Evolutionary conservation across 2,329 filamentous ascomycete species (phyloP).

Genomic region (Alternaria sp.): DNA sequence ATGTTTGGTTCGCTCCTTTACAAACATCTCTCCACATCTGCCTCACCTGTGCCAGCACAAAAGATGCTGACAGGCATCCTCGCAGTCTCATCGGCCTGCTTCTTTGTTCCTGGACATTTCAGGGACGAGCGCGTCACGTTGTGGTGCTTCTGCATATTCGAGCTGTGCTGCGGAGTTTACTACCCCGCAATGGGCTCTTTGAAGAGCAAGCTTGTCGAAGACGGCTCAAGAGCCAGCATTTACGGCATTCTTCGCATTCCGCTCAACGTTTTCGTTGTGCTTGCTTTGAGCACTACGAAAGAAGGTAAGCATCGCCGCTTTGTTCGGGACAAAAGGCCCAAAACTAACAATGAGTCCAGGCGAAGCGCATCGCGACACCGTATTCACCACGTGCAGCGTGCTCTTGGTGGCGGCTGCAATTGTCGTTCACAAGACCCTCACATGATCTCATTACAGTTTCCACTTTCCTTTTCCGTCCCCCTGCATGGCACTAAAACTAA

Average conservation of each 20-base stretch:
- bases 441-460: constrained; percentile 9
- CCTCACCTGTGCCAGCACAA: constrained; percentile 29
- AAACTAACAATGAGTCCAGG: constrained; percentile 24
- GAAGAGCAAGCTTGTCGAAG: constrained; percentile 62
- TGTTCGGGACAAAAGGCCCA: neutral
- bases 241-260: constrained; percentile 66
- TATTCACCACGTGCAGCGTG: constrained; percentile 40
- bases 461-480: neutral
- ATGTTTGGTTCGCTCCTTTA: constrained; percentile 66
- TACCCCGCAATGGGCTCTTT: constrained; percentile 63
- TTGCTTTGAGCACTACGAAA: constrained; percentile 41
- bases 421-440: constrained; percentile 34
- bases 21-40: constrained; percentile 44
- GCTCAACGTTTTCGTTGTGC: constrained; percentile 55
- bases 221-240: constrained; percentile 60
- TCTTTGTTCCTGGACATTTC: constrained; percentile 48
- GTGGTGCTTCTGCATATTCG: constrained; percentile 65
- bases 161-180: constrained; percentile 65
- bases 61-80: constrained; percentile 39
- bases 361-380: constrained; percentile 38
- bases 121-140: constrained; percentile 58
- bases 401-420: constrained; percentile 36
- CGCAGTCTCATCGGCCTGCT: constrained; percentile 35
- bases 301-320: constrained; percentile 30
- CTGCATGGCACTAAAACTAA: neutral